Conservation (phyloP, 192 early-diverging fungal species). For the Coemansia sp. region DNA sequence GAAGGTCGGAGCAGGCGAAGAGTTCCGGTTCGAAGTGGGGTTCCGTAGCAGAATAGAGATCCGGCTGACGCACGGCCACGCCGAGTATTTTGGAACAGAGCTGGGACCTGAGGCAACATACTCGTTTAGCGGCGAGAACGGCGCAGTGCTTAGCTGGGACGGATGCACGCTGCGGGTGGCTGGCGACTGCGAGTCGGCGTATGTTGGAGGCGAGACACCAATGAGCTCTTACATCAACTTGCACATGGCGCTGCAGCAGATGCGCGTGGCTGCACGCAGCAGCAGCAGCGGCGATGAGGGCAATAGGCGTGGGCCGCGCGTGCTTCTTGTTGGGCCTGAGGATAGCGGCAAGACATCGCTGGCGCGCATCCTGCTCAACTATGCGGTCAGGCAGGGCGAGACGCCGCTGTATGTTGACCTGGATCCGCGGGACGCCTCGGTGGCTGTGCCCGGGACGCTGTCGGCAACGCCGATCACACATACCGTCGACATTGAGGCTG, state of each 20-base stretch:
- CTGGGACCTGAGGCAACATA: constrained; percentile 80
- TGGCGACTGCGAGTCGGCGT: constrained; percentile 77
- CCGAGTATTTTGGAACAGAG: constrained; percentile 96
- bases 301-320: constrained; percentile 52
- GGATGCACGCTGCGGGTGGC: constrained; percentile 72
- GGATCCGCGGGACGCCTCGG: constrained; percentile 75
- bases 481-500: constrained; percentile 83
- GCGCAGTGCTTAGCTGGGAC: constrained; percentile 90
- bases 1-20: constrained; percentile 75
- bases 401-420: constrained; percentile 83
- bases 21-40: constrained; percentile 92
- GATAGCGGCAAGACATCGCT: constrained; percentile 94
- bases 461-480: constrained; percentile 75
- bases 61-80: constrained; percentile 68
- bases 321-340: constrained; percentile 87
- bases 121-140: constrained; percentile 80
- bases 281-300: background rate
- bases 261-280: constrained; percentile 52
- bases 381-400: constrained; percentile 73
- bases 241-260: constrained; percentile 85
- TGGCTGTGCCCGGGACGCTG: constrained; percentile 85
- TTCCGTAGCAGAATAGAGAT: constrained; percentile 64
- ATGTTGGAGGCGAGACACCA: constrained; percentile 94
- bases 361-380: constrained; percentile 85
- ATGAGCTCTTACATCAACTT: constrained; percentile 89